Evolutionary conservation across 108 stramenopile genomes (phyloP), one percentile per base, ranked within the genome.

Genomic region (Bacterosira constricta): DNA sequence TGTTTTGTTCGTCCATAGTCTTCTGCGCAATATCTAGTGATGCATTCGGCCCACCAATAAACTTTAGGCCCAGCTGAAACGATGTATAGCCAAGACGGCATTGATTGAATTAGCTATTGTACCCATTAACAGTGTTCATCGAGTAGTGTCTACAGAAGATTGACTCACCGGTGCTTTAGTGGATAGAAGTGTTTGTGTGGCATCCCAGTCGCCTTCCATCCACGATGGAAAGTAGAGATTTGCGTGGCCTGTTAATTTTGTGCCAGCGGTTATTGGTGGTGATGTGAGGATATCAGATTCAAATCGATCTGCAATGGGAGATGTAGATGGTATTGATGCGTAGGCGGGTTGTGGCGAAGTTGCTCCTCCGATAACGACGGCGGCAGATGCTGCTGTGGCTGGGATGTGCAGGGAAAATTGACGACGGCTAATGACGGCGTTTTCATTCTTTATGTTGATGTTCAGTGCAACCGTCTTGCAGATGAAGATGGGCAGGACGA

Each of bases 201-300:
- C 90, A 66, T 88, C 77, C 92, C 92, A 93, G 54, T 83, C 80
- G 9, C 92, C 92, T 37, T 63, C 81, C 62, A 93, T 59, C 58
- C 66, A 93, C 18, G 47, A 54, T 25, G 89, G 89, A 54, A 77
- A 93, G 54, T 83, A 87, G 9, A 79, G 66, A 42, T 90, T 92
- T 36, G 88, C 91, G 46, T 88, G 72, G 1, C 91, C 88, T 44
- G 87, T 86, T 29, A 80, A 60, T 44, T 77, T 70, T 9, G 83
- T 72, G 20, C 83, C 72, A 15, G 54, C 66, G 3, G 85, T 85
- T 63, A 86, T 84, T 13, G 89, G 67, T 25, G 89, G 89, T 26
- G 82, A 56, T 17, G 50, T 80, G 0, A 90, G 78, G 42, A 82
- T 85, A 23, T 83, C 73, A 18, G 83, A 52, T 20, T 83, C 81